Base-by-base conservation (phyloP, 345 rosid species). In the Turnera subulata region DNA sequence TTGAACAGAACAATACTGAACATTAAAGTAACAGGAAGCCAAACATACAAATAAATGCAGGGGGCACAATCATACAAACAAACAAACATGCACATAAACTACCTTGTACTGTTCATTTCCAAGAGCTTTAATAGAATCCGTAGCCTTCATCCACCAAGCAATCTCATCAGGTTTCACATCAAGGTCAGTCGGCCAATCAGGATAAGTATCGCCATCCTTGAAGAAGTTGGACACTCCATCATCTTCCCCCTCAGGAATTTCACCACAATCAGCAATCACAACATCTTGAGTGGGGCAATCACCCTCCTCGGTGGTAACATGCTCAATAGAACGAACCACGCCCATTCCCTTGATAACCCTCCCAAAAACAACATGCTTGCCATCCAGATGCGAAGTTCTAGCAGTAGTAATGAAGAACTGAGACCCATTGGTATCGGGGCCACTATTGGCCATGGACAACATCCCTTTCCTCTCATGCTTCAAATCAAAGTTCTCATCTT, bases 61-160 rank as follows among this genome's bases (percentile, higher is more conserved):
- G n/a, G 12, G 35, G 35, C 35, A 29, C 35, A 25, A 51, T 15
- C 11, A n/a, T 16, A 3, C 6, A 32, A 29, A 29, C 16, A 23
- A 50, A 0, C 38, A n/a, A 10, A 20, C 13, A 32, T 25, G 19
- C 26, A 14, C 29, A 33, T 23, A 20, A 11, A 24, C 22, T 26
- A 91, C 97, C 96, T 85, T 85, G 62, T 66, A 88, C 39, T 76
- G 67, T 20, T 81, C 88, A 26, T 91, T 91, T 18, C 96, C 97
- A 29, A 58, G 68, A 46, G 77, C 78, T 70, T 91, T 91, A 23
- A 85, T 70, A 45, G 74, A 76, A 49, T 85, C 85, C 21, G 78
- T 94, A 59, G 91, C 82, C 44, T 69, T 77, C 83, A 85, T 81
- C 97, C 97, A 91, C 97, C 96, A 91, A 26, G 80, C 51, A 21